Conservation (phyloP, 129 eudicot genomes). For the Silybum marianum region DNA sequence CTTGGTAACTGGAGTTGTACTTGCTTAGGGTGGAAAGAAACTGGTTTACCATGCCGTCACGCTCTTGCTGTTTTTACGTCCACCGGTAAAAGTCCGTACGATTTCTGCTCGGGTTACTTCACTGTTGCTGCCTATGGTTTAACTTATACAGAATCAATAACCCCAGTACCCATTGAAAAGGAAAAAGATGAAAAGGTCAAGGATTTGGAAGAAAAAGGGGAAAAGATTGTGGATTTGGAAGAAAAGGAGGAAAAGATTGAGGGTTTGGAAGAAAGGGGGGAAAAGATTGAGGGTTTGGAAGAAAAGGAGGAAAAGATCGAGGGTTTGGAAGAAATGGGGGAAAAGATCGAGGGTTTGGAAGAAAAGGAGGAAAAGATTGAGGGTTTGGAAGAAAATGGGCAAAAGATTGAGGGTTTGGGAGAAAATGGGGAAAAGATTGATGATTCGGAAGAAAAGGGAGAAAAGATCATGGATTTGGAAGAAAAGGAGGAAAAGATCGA, state of each 20-base stretch:
- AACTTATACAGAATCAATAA: slow-evolving; percentile 56
- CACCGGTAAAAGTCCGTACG: slow-evolving; percentile 53
- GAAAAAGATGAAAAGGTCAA: slow-evolving; percentile 28
- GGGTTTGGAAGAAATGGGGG: background rate
- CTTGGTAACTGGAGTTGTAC: slow-evolving; percentile 65
- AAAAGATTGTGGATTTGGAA: background rate
- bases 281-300: background rate
- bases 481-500: background rate
- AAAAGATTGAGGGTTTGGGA: background rate
- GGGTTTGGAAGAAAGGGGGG: background rate
- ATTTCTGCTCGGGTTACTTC: slow-evolving; percentile 58
- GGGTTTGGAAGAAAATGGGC: background rate
- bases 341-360: background rate
- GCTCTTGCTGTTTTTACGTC: slow-evolving; percentile 67
- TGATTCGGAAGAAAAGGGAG: background rate
- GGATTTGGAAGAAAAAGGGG: slow-evolving; percentile 24
- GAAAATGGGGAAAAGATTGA: background rate
- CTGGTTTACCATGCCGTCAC: slow-evolving; percentile 71
- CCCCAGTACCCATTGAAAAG: slow-evolving; percentile 39
- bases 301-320: background rate
- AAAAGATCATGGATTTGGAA: too few species aligned
- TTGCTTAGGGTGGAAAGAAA: slow-evolving; percentile 73
- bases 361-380: background rate
- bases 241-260: background rate
- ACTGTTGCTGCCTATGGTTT: slow-evolving; percentile 60